phyloP scores from a whole-genome alignment of 345 rosid species.

The Syzygium aromaticum region DNA sequence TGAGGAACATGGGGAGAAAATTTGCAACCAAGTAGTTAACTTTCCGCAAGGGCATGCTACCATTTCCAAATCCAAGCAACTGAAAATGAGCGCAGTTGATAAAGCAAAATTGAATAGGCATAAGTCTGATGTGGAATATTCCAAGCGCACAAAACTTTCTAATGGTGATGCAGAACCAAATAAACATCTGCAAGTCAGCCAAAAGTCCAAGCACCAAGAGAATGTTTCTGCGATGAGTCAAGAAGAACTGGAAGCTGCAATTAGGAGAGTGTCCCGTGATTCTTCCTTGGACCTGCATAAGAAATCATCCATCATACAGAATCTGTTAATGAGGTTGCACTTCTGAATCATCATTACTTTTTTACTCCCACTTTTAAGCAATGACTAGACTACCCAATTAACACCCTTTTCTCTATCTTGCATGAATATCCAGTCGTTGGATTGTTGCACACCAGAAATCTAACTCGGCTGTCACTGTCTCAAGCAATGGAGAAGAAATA shows the following conservation, averaged over 20 bases:
- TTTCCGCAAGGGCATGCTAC: background rate
- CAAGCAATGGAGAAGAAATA: slow-evolving; percentile 28
- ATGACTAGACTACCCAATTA: background rate
- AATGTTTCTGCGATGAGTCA: slow-evolving; percentile 36
- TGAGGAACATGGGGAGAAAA: slow-evolving; percentile 15
- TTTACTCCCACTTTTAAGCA: background rate
- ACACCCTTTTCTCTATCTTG: slow-evolving; percentile 7
- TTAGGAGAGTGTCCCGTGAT: slow-evolving; percentile 64
- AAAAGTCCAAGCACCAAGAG: slow-evolving; percentile 20
- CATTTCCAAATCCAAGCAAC: background rate
- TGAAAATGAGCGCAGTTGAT: slow-evolving; percentile 4
- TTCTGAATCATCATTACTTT: background rate
- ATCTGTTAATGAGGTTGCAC: slow-evolving; percentile 62
- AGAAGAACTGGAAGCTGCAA: slow-evolving; percentile 56
- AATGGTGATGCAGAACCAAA: background rate
- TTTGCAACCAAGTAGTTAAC: background rate
- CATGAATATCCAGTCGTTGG: slow-evolving; percentile 64
- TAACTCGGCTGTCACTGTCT: slow-evolving; percentile 10
- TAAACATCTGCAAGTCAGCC: slow-evolving; percentile 13
- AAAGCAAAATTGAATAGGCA: slow-evolving; percentile 12
- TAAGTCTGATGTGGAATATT: slow-evolving; percentile 3
- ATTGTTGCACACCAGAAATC: slow-evolving; percentile 35
- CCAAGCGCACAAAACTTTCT: slow-evolving; percentile 18
- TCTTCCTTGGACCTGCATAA: slow-evolving; percentile 48
- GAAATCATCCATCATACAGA: slow-evolving; percentile 57